Percentiles rank a stretch among this genome's conserved stretches.
These are phyloP conservation scores for Fusarium anthophilum DNA, from an alignment of 2,329 filamentous ascomycete species.

Conservation along the genomic window DNA sequence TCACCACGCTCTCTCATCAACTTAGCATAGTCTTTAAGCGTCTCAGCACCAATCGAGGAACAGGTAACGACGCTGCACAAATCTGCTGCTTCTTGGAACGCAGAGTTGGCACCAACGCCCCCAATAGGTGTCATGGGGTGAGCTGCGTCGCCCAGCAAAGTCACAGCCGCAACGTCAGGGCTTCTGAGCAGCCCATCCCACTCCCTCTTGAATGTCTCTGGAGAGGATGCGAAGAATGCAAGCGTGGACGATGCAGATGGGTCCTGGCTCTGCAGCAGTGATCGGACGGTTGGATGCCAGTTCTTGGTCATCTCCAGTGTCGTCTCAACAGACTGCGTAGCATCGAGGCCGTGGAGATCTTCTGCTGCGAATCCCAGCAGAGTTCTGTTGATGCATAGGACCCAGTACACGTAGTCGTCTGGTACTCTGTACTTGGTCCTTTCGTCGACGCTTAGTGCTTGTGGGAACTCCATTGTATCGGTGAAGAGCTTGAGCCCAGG, in stretches of 20 bases:
- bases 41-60: fast-evolving
- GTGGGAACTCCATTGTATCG: neutral
- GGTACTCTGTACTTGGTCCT: neutral
- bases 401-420: neutral
- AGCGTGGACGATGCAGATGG: neutral
- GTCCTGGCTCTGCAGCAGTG: neutral
- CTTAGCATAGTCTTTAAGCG: neutral
- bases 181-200: neutral
- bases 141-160: neutral
- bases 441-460: neutral
- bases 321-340: neutral
- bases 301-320: neutral
- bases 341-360: neutral
- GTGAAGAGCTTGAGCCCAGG: neutral
- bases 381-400: neutral
- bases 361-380: neutral
- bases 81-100: neutral
- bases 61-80: fast-evolving
- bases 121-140: neutral
- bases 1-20: neutral
- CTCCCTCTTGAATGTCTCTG: neutral
- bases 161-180: neutral
- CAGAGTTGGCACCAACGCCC: neutral
- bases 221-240: neutral
- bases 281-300: neutral